Evolutionary conservation across 2,329 filamentous ascomycete genomes (phyloP).

Genomic region (Shiraia bambusicola): DNA sequence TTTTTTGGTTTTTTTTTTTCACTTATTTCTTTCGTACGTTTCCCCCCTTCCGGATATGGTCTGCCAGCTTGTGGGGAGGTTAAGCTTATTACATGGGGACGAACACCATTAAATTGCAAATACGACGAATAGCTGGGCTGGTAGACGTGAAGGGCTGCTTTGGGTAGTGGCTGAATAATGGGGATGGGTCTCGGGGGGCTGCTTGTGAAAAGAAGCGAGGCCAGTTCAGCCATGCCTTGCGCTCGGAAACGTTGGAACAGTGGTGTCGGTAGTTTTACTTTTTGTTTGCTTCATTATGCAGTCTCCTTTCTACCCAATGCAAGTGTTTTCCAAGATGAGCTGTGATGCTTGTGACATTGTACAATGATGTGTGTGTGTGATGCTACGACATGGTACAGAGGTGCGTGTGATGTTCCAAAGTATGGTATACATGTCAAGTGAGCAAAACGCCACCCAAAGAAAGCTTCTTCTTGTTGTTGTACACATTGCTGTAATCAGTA

Average conservation of each 20-base stretch:
- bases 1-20: slow-evolving; percentile 27
- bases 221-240: slow-evolving; percentile 29
- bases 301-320: slow-evolving; percentile 6
- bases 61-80: slow-evolving; percentile 47
- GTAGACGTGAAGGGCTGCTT: slow-evolving; percentile 21
- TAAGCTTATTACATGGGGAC: slow-evolving; percentile 37
- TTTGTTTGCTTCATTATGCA: slow-evolving; percentile 14
- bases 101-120: slow-evolving; percentile 42
- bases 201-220: slow-evolving; percentile 32
- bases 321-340: neutral
- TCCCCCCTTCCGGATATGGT: slow-evolving; percentile 42
- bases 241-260: slow-evolving; percentile 15
- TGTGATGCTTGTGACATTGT: slow-evolving; percentile 2
- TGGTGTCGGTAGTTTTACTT: slow-evolving; percentile 15
- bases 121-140: slow-evolving; percentile 22
- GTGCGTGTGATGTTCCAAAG: slow-evolving; percentile 1
- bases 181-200: slow-evolving; percentile 19
- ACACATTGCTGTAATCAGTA: no score
- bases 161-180: slow-evolving; percentile 22
- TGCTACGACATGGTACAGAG: neutral
- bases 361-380: slow-evolving; percentile 1
- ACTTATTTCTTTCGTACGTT: slow-evolving; percentile 34
- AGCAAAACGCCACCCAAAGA: neutral
- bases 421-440: neutral
- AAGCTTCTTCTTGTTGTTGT: neutral